Conservation (phyloP, 2,329 filamentous ascomycete species). For the Talaromyces amestolkiae region DNA sequence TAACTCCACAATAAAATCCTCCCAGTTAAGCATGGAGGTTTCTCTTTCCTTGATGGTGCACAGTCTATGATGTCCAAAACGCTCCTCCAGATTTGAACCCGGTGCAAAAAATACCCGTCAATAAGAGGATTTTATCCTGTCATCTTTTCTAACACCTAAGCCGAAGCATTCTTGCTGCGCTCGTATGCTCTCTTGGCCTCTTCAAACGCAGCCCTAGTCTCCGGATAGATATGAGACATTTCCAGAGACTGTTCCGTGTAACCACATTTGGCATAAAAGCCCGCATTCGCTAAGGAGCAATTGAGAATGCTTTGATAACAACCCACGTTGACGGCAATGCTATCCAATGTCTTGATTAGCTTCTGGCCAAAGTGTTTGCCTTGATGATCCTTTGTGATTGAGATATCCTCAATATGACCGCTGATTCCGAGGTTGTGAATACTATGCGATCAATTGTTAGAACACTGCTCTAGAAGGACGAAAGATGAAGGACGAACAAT, state of each 20-base stretch:
- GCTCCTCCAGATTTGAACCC: too few species aligned
- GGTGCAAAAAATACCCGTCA: not conserved
- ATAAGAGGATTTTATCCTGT: not conserved
- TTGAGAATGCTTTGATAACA: constrained; percentile 19
- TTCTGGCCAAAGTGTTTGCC: constrained; percentile 16
- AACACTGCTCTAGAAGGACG: not conserved
- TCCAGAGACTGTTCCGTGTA: constrained; percentile 9
- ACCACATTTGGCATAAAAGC: constrained; percentile 17
- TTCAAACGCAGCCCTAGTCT: constrained; percentile 4
- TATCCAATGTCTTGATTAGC: constrained; percentile 17
- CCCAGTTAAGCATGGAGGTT: too few species aligned
- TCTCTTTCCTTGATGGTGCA: too few species aligned
- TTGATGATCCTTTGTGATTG: constrained; percentile 17
- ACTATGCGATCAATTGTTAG: not conserved
- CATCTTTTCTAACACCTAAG: not conserved
- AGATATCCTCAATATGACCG: constrained; percentile 19
- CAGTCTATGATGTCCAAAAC: too few species aligned
- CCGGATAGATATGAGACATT: constrained; percentile 17
- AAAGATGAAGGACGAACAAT: constrained; percentile 10
- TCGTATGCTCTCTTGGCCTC: not conserved
- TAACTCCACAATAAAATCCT: too few species aligned
- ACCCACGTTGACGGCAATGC: constrained; percentile 14
- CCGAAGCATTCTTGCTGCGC: not conserved
- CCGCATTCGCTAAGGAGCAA: constrained; percentile 12
- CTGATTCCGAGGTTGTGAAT: constrained; percentile 16